Evolutionary conservation across 2,329 filamentous ascomycete genomes (phyloP).

Genomic region (Aureobasidium uvarum): DNA sequence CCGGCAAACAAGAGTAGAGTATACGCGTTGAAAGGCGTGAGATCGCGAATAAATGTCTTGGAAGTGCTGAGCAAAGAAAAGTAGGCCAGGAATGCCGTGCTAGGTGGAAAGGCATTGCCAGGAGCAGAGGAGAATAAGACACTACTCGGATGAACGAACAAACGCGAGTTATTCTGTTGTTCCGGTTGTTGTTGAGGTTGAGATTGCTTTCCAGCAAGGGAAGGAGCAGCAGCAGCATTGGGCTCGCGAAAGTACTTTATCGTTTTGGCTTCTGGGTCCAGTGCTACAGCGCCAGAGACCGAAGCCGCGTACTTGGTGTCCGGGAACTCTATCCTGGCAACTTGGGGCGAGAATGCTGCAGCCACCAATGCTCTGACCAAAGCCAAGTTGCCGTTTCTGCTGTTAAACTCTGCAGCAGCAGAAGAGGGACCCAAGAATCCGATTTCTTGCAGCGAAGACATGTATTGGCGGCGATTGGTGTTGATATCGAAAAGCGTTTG

Average conservation of each 20-base stretch:
- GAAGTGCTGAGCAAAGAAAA: conserved; percentile 89
- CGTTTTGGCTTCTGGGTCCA: conserved; percentile 86
- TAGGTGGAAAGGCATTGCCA: conserved; percentile 61
- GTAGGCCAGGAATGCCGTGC: conserved; percentile 78
- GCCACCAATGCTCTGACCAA: conserved; percentile 52
- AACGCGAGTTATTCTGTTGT: conserved; percentile 48
- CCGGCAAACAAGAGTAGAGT: conserved; percentile 86
- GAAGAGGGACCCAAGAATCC: conserved; percentile 62
- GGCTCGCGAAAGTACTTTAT: conserved; percentile 84
- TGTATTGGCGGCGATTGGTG: conserved; percentile 81
- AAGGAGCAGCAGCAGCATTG: neutral
- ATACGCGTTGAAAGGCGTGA: conserved; percentile 92
- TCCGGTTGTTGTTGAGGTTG: conserved; percentile 36
- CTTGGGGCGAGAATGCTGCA: conserved; percentile 66
- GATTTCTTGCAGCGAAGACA: conserved; percentile 79
- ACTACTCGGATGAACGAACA: conserved; percentile 90
- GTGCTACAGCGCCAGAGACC: conserved; percentile 82
- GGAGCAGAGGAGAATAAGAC: conserved; percentile 76
- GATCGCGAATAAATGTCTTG: conserved; percentile 87
- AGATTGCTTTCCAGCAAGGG: conserved; percentile 39
- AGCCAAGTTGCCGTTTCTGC: conserved; percentile 48
- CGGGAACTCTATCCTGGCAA: conserved; percentile 87
- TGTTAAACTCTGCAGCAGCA: conserved; percentile 43
- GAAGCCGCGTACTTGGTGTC: conserved; percentile 93
- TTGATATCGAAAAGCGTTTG: conserved; percentile 85